These are phyloP conservation scores for Solanum chiquidenum DNA, from an alignment of 257 asterid genomes.

Conservation along the genomic window DNA sequence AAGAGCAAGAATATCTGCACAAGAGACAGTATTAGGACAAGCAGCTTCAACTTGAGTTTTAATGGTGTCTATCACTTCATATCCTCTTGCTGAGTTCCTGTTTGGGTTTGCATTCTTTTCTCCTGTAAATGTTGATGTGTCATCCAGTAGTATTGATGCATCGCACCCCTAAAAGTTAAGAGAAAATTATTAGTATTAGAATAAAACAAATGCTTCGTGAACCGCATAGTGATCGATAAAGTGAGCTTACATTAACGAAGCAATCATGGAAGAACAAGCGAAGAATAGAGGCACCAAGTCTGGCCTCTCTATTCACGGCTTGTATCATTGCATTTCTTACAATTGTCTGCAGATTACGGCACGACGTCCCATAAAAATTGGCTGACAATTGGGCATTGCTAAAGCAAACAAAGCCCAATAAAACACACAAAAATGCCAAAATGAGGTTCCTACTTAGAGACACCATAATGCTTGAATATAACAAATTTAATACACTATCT, in stretches of 20 bases:
- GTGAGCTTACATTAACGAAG: conserved; percentile 38
- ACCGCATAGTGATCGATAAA: fast-evolving
- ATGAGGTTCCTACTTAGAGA: not conserved
- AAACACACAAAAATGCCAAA: not conserved
- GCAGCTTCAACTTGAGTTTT: conserved; percentile 41
- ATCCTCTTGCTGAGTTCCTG: conserved; percentile 32
- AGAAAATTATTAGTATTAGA: not conserved
- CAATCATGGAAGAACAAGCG: conserved; percentile 69
- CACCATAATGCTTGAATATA: not conserved
- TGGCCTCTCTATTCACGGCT: conserved; percentile 29
- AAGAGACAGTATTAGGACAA: conserved; percentile 30
- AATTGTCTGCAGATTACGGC: conserved; percentile 29
- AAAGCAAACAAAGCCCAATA: not conserved
- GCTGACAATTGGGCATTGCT: conserved; percentile 41
- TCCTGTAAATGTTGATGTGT: conserved; percentile 26
- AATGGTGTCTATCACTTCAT: conserved; percentile 30
- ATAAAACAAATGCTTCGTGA: not conserved
- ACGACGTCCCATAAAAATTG: conserved; percentile 30
- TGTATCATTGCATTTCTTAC: conserved; percentile 28
- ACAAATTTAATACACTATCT: not conserved
- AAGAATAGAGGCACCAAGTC: conserved; percentile 49
- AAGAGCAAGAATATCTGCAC: conserved; percentile 47
- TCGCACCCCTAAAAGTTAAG: conserved; percentile 29
- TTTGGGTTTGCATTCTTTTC: conserved; percentile 45
- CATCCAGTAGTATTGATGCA: conserved; percentile 30